Percentiles rank a stretch among this genome's conserved stretches.
phyloP scores from a whole-genome alignment of 495 filamentous ascomycete genomes.

The Lentithecium fluviatile region DNA sequence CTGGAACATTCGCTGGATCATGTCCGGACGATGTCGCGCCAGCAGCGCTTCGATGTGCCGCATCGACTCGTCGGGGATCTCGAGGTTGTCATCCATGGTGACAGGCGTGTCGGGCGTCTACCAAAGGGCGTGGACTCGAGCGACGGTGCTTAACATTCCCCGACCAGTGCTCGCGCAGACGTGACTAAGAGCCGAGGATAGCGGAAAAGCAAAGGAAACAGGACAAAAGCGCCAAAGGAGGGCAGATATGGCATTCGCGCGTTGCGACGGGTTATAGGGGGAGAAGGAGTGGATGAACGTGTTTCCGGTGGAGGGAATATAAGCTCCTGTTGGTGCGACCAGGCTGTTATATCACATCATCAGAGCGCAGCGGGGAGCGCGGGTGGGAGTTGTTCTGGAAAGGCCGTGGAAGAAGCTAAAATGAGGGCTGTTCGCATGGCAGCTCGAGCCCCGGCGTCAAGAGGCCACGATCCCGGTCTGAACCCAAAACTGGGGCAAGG shows the following conservation, averaged over 20 bases:
- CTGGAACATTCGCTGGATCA: constrained; percentile 32
- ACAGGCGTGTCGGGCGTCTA: not conserved
- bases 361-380: constrained; percentile 26
- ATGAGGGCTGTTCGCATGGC: constrained; percentile 3
- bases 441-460: constrained; percentile 17
- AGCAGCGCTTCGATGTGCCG: constrained; percentile 30
- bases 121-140: not conserved
- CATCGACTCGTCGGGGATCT: constrained; percentile 30
- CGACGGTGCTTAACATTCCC: constrained; percentile 3
- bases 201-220: not conserved
- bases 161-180: not conserved
- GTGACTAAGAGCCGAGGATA: not conserved
- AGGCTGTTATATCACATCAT: constrained; percentile 30
- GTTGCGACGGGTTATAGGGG: not conserved
- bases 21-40: constrained; percentile 21
- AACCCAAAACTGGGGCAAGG: constrained; percentile 23
- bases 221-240: not conserved
- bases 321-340: constrained; percentile 26
- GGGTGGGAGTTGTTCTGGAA: constrained; percentile 23
- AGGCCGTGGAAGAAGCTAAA: constrained; percentile 31
- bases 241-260: not conserved
- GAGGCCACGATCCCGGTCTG: not conserved
- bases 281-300: constrained; percentile 6
- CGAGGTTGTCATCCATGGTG: constrained; percentile 23
- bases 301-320: not conserved